These are phyloP conservation scores for Phytophthora niederhauseri DNA, from an alignment of 352 stramenopile species.

Conservation along the genomic window DNA sequence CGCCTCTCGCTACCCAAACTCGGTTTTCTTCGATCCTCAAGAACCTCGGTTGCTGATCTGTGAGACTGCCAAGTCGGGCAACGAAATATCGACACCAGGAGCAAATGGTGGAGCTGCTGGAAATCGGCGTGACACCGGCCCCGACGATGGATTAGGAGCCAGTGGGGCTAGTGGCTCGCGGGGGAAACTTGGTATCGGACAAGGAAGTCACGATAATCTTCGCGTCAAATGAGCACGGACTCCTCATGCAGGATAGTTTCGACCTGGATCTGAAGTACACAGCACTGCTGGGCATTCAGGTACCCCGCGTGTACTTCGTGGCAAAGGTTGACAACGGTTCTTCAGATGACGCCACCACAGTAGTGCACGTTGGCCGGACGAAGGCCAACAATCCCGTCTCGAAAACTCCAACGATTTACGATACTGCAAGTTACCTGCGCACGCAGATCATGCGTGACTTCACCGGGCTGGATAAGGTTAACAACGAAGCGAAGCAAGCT, in stretches of 20 bases:
- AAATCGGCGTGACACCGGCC: constrained; percentile 22
- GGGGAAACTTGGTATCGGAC: constrained; percentile 51
- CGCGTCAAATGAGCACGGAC: constrained; percentile 89
- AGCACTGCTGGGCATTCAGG: constrained; percentile 87
- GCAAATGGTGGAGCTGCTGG: not conserved
- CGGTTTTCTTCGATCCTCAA: constrained; percentile 91
- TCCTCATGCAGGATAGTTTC: constrained; percentile 93
- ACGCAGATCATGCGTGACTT: constrained; percentile 95
- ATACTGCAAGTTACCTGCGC: constrained; percentile 61
- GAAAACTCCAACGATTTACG: constrained; percentile 29
- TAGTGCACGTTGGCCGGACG: constrained; percentile 42
- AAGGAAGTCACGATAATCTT: constrained; percentile 94
- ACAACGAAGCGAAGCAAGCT: constrained; percentile 83
- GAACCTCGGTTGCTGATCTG: constrained; percentile 90
- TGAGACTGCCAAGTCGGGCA: constrained; percentile 70
- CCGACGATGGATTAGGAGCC: constrained; percentile 28
- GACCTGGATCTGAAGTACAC: constrained; percentile 83
- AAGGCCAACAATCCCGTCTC: constrained; percentile 36
- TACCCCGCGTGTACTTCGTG: constrained; percentile 80
- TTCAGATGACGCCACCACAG: constrained; percentile 42
- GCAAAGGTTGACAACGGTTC: constrained; percentile 52
- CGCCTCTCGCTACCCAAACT: constrained; percentile 64
- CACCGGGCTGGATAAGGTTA: constrained; percentile 89
- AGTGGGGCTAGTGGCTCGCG: constrained; percentile 10
- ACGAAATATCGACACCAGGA: constrained; percentile 27